These are phyloP conservation scores for Gonium pectorale DNA, from an alignment of 139 green algal species.

Conservation along the genomic window DNA sequence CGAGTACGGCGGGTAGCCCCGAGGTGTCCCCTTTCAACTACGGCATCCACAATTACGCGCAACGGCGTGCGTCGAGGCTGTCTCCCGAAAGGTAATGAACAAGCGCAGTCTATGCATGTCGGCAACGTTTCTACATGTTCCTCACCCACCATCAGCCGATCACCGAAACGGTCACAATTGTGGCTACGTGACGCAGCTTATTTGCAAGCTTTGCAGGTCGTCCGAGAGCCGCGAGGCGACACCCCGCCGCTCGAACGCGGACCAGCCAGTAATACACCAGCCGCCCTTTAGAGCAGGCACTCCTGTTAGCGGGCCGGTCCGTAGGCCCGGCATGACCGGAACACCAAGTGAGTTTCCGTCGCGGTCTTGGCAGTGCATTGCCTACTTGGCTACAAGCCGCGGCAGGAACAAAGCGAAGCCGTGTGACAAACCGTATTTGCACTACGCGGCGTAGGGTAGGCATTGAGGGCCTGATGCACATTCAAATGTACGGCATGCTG, in stretches of 20 bases:
- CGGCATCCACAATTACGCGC: no score
- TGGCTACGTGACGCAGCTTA: no score
- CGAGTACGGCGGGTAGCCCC: no score
- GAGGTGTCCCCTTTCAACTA: no score
- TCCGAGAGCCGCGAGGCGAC: background rate
- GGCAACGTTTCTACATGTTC: background rate
- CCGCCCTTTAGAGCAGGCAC: slow-evolving; percentile 17
- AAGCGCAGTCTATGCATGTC: background rate
- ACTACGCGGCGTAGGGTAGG: background rate
- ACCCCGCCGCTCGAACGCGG: background rate
- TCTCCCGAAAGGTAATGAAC: background rate
- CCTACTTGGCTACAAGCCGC: background rate
- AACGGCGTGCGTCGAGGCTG: no score
- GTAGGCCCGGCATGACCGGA: background rate
- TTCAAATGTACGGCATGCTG: no score
- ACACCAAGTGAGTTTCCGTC: background rate
- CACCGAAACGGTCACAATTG: background rate
- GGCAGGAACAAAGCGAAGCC: background rate
- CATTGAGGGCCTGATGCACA: no score
- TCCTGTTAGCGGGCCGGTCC: background rate
- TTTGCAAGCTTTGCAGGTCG: background rate
- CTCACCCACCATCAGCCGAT: background rate
- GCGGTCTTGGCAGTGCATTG: background rate
- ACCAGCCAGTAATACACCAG: background rate
- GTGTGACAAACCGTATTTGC: background rate